Conservation (phyloP, 768 basidiomycete species). For the Trametes villosa region DNA sequence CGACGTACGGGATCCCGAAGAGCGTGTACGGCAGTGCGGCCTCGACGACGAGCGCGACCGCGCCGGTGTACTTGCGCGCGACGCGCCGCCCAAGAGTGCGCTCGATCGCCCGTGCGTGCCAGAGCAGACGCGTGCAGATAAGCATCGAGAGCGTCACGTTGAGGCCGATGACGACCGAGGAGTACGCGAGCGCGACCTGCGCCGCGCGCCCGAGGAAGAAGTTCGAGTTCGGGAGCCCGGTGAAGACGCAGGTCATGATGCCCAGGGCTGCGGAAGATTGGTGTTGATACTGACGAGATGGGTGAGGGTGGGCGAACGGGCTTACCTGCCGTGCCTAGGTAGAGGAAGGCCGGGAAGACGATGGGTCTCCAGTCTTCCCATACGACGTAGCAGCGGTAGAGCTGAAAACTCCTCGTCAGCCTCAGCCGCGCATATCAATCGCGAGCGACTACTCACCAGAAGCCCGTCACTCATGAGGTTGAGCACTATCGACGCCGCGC, state of each 20-base stretch:
- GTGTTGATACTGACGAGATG: neutral
- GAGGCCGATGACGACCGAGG: constrained; percentile 15
- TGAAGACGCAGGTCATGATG: constrained; percentile 12
- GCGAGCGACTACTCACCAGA: constrained; percentile 34
- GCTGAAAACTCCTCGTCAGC: constrained; percentile 33
- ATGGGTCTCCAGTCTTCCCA: constrained; percentile 29
- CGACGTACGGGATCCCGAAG: constrained; percentile 41
- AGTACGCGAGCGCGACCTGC: constrained; percentile 18
- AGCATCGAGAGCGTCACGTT: constrained; percentile 17
- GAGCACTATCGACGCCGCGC: constrained; percentile 24
- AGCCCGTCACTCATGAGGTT: constrained; percentile 44
- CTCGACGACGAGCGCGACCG: constrained; percentile 40
- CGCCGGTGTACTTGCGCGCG: constrained; percentile 34
- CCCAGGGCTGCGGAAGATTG: constrained; percentile 10
- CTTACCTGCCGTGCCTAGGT: constrained; percentile 6
- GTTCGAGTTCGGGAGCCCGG: constrained; percentile 13
- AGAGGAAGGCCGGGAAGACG: constrained; percentile 14
- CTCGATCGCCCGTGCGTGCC: neutral
- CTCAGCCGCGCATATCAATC: neutral
- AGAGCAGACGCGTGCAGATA: constrained; percentile 19
- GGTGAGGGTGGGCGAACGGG: neutral
- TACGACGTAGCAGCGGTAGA: constrained; percentile 44
- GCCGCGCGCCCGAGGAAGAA: constrained; percentile 20
- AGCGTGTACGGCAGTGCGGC: constrained; percentile 42
- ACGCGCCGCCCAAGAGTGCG: constrained; percentile 1